These are phyloP conservation scores for Malus hybrid DNA, from an alignment of 331 rosid genomes.

Conservation along the genomic window DNA sequence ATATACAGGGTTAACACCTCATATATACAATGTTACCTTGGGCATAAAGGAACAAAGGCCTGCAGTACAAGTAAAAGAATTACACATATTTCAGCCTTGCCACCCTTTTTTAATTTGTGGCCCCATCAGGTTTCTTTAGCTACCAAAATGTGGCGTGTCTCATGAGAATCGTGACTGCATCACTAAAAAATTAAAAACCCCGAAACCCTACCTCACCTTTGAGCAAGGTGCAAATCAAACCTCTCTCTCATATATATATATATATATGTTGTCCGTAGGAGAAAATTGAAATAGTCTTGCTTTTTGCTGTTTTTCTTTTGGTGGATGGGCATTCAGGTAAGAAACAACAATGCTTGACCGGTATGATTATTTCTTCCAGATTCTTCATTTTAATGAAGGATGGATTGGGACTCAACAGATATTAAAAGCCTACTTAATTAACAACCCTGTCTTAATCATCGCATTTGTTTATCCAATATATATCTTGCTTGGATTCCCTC, in stretches of 20 bases:
- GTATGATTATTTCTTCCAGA: not conserved
- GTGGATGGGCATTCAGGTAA: not conserved
- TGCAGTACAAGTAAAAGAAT: too few species aligned
- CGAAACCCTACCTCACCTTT: not conserved
- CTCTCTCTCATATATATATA: not conserved
- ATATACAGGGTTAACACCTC: too few species aligned
- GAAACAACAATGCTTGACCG: not conserved
- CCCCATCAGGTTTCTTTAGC: too few species aligned
- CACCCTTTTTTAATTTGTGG: too few species aligned
- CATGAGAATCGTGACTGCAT: not conserved
- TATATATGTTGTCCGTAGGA: not conserved
- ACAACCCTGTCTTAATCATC: slow-evolving; percentile 21
- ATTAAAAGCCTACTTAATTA: not conserved
- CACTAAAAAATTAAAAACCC: not conserved
- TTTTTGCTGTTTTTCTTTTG: not conserved
- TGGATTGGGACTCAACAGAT: not conserved
- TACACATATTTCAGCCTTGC: too few species aligned
- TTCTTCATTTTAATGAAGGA: not conserved
- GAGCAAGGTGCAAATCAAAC: not conserved
- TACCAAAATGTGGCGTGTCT: not conserved
- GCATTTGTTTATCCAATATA: slow-evolving; percentile 22
- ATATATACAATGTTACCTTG: too few species aligned
- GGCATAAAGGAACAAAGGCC: too few species aligned
- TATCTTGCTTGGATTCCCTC: not conserved
- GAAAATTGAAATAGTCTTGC: not conserved